Conservation (phyloP, 176 grass and related monocot genomes). For the Puya raimondii region DNA sequence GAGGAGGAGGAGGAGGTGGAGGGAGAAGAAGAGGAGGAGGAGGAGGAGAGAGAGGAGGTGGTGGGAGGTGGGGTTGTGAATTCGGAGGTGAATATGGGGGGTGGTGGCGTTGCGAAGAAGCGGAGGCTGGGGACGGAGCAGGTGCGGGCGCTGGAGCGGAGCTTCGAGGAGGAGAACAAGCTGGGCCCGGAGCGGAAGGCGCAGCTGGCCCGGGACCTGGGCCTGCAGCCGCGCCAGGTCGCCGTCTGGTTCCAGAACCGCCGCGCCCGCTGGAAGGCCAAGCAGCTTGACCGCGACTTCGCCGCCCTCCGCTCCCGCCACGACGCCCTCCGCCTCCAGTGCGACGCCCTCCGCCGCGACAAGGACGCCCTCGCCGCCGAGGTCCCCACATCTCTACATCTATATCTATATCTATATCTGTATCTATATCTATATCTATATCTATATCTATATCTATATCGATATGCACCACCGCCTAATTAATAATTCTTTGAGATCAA, state of each 20-base stretch:
- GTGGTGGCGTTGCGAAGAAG: constrained; percentile 32
- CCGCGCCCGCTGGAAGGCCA: constrained; percentile 64
- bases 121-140: constrained; percentile 40
- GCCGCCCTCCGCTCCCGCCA: constrained; percentile 31
- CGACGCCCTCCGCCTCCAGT: constrained; percentile 39
- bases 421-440: too few species aligned
- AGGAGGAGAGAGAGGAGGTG: constrained; percentile 13
- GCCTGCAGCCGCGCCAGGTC: constrained; percentile 63
- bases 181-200: constrained; percentile 59
- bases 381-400: constrained; percentile 8
- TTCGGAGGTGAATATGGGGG: constrained; percentile 2
- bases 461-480: too few species aligned
- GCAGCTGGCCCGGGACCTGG: constrained; percentile 39
- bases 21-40: background rate
- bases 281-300: constrained; percentile 64
- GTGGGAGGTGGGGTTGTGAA: constrained; percentile 1
- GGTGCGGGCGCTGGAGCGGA: constrained; percentile 49
- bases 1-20: constrained; percentile 6
- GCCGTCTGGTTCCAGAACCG: constrained; percentile 88
- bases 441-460: too few species aligned
- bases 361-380: constrained; percentile 46
- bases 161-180: constrained; percentile 73
- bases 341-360: constrained; percentile 47
- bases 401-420: too few species aligned
- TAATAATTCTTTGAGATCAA: too few species aligned